These are phyloP conservation scores for Globisporangium orthogonon DNA, from an alignment of 352 stramenopile genomes.

Conservation along the genomic window DNA sequence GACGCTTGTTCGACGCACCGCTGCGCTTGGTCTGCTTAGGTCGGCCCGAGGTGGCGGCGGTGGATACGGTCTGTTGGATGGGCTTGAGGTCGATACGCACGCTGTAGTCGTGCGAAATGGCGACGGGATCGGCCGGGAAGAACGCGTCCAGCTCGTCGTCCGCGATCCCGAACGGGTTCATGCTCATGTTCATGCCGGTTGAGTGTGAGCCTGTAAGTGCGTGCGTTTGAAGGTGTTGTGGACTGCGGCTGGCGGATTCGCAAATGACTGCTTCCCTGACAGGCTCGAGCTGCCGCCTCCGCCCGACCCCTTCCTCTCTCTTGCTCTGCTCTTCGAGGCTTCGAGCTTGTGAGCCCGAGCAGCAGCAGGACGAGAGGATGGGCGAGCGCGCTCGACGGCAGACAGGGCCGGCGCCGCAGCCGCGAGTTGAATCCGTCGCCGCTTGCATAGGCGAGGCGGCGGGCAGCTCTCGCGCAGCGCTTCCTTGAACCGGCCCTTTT, in stretches of 20 bases:
- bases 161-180: constrained; percentile 21
- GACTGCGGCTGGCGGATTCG: constrained; percentile 16
- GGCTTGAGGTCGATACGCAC: constrained; percentile 27
- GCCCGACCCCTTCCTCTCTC: too few species aligned
- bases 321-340: not conserved
- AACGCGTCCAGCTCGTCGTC: constrained; percentile 26
- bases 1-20: constrained; percentile 4
- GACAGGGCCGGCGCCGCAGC: not conserved
- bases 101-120: constrained; percentile 12
- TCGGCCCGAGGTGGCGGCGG: not conserved
- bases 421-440: constrained; percentile 1
- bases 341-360: not conserved
- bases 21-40: constrained; percentile 8
- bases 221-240: not conserved
- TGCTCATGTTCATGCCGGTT: constrained; percentile 12
- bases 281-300: not conserved
- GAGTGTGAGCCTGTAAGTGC: not conserved
- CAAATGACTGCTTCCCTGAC: constrained; percentile 14
- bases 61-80: constrained; percentile 9
- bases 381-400: not conserved
- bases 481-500: not conserved
- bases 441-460: not conserved
- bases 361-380: not conserved
- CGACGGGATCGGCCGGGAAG: constrained; percentile 10
- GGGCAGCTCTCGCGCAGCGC: not conserved